These are phyloP conservation scores for Flaveria trinervia DNA, from an alignment of 129 eudicot species.

Conservation along the genomic window DNA sequence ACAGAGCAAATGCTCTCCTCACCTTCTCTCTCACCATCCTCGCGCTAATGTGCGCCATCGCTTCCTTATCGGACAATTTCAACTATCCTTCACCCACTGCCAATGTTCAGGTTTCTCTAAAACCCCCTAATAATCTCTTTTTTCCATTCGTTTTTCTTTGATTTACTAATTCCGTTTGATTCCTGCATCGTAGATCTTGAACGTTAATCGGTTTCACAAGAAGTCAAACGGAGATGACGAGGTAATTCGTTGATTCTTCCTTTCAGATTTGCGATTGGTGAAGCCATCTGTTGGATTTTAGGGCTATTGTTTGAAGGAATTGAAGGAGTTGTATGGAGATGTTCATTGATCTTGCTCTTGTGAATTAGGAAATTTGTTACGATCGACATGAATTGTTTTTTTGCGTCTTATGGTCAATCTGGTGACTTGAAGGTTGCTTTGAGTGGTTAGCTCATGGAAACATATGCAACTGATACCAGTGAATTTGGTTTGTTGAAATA, in stretches of 20 bases:
- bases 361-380: not conserved
- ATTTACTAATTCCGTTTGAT: not conserved
- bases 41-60: constrained; percentile 83
- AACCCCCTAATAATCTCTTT: constrained; percentile 21
- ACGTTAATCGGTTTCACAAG: constrained; percentile 76
- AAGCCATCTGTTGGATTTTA: not conserved
- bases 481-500: not conserved
- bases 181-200: constrained; percentile 56
- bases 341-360: not conserved
- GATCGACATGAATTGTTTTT: not conserved
- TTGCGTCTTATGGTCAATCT: not conserved
- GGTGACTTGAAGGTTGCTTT: not conserved
- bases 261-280: not conserved
- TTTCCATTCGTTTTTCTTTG: constrained; percentile 14
- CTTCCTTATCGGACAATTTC: constrained; percentile 83
- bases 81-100: constrained; percentile 70
- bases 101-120: constrained; percentile 52
- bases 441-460: too few relatives aligned
- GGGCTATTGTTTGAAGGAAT: not conserved
- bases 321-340: not conserved
- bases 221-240: constrained; percentile 77
- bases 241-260: constrained; percentile 36
- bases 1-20: constrained; percentile 85
- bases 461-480: not conserved
- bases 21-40: constrained; percentile 77